Conservation (phyloP, 106 monocot species). For the Dactylorhiza incarnata region DNA sequence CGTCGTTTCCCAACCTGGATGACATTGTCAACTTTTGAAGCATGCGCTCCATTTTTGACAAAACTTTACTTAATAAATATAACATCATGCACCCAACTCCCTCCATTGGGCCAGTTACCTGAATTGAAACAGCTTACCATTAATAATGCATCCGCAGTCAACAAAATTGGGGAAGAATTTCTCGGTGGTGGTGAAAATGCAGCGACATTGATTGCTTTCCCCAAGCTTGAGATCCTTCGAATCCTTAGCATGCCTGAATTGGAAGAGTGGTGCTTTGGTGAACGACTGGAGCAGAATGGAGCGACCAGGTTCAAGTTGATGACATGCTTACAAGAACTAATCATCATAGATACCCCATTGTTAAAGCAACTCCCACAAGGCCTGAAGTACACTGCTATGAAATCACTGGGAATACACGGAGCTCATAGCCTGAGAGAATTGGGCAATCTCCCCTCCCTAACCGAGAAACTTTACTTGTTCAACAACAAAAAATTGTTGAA, state of each 20-base stretch:
- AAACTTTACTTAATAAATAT: not conserved
- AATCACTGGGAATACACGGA: not conserved
- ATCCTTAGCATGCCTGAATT: constrained; percentile 18
- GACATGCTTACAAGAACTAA: constrained; percentile 1
- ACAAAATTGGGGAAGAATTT: constrained; percentile 7
- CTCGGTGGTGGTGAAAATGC: not conserved
- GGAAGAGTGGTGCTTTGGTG: constrained; percentile 24
- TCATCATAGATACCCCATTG: constrained; percentile 2
- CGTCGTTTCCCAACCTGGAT: constrained; percentile 7
- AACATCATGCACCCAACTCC: not conserved
- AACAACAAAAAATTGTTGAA: not conserved
- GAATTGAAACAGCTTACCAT: not conserved
- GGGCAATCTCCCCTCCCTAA: not conserved
- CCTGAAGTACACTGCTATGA: constrained; percentile 8
- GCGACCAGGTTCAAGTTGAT: not conserved
- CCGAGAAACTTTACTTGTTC: not conserved
- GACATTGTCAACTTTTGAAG: not conserved
- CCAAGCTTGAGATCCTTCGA: constrained; percentile 12
- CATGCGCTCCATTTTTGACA: not conserved
- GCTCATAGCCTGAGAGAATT: not conserved
- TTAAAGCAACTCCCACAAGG: constrained; percentile 16
- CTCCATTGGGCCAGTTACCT: not conserved
- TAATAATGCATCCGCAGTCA: not conserved
- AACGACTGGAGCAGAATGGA: not conserved
- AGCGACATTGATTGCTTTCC: constrained; percentile 7